These are phyloP conservation scores for Piromyces sp. DNA, from an alignment of 192 early-diverging fungal species.

Conservation along the genomic window DNA sequence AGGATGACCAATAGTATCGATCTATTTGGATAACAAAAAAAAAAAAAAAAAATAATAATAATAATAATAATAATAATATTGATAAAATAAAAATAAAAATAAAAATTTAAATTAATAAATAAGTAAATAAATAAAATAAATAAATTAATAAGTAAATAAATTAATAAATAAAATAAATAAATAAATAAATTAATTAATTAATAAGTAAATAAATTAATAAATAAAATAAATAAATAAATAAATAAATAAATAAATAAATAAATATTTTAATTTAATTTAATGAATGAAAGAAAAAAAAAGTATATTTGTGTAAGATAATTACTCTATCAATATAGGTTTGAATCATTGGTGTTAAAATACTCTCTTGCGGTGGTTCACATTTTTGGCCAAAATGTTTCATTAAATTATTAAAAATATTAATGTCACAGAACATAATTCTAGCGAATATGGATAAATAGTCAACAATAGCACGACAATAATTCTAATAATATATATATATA, in stretches of 20 bases:
- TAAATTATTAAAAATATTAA: slow-evolving; percentile 25
- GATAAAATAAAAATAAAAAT: too few relatives aligned
- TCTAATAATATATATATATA: neutral
- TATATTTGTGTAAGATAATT: too few relatives aligned
- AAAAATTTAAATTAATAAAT: too few relatives aligned
- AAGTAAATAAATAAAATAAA: too few relatives aligned
- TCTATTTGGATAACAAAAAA: slow-evolving; percentile 23
- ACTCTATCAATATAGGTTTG: slow-evolving; percentile 54
- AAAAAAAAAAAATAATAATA: neutral
- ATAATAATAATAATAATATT: neutral
- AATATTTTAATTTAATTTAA: too few relatives aligned
- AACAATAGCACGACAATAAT: slow-evolving; percentile 26
- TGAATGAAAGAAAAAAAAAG: too few relatives aligned
- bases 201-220: too few relatives aligned
- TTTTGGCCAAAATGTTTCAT: slow-evolving; percentile 22
- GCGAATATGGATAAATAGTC: slow-evolving; percentile 43
- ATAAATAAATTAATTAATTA: too few relatives aligned
- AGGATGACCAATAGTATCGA: slow-evolving; percentile 55
- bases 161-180: too few relatives aligned
- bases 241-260: too few relatives aligned
- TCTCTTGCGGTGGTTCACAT: slow-evolving; percentile 11
- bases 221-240: too few relatives aligned
- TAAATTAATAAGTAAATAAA: too few relatives aligned
- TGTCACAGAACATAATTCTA: slow-evolving; percentile 38
- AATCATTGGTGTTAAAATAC: slow-evolving; percentile 28